These are phyloP conservation scores for Apostasia ramifera DNA, from an alignment of 106 monocot species.

Conservation along the genomic window DNA sequence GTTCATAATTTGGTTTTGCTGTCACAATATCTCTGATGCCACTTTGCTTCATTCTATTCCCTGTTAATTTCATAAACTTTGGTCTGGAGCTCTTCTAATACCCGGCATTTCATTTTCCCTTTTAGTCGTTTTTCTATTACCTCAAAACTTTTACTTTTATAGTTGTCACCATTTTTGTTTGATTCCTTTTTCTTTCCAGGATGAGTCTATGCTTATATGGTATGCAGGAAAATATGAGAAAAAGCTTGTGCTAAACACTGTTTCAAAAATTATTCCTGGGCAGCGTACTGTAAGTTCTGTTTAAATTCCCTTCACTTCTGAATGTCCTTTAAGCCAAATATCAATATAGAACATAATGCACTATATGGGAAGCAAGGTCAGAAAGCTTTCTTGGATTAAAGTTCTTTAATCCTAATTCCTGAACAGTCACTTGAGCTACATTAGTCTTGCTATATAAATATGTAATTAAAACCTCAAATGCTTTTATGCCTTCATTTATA, in stretches of 20 bases:
- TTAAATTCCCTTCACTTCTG: background rate
- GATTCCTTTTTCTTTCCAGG: conserved; percentile 25
- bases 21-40: background rate
- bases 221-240: conserved; percentile 67
- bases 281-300: conserved; percentile 63
- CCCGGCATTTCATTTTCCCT: background rate
- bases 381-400: no score
- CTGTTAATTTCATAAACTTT: background rate
- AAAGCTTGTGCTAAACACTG: conserved; percentile 44
- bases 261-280: conserved; percentile 68
- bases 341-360: background rate
- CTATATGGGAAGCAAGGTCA: background rate
- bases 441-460: background rate
- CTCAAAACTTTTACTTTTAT: background rate
- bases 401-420: background rate
- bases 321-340: background rate
- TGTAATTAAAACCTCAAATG: no score
- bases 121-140: background rate
- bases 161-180: background rate
- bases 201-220: conserved; percentile 58
- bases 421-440: background rate
- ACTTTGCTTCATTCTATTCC: background rate
- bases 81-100: background rate
- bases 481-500: no score
- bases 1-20: background rate